Evolutionary conservation across 106 monocot genomes (phyloP), one percentile per base, ranked within the genome.

Genomic region (Alisma plantagoaquatica): DNA sequence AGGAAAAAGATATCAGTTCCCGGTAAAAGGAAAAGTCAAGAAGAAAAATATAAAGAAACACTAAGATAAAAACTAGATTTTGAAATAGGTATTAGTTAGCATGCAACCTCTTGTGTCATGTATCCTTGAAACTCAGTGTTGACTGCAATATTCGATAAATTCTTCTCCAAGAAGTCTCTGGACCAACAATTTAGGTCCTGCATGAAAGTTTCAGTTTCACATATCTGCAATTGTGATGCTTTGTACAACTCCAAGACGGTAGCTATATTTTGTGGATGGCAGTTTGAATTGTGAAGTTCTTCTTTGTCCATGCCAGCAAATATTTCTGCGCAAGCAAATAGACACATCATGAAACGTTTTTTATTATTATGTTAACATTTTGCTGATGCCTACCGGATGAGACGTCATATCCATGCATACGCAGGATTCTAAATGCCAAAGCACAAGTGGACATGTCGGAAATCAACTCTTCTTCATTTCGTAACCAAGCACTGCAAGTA

Each of bases 361-460:
- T n/a, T n/a, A 25, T 24, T 23, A n/a, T 26, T 16, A 2, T 26
- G 43, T 30, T 27, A 23, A 15, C 23, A 23, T 5, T 11, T 53
- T 53, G 19, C 16, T 19, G 10, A 35, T 44, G 7, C 18, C 96
- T 76, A 60, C 84, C 73, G 55, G 84, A 85, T 19, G n/a, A n/a
- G n/a, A 98, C 22, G 27, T 68, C 68, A 69, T 85, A 98, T 60
- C 89, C 96, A 64, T 98, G 63, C 75, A 85, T 73, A 47, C 84
- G 71, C 29, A 98, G 46, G 71, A 85, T 53, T 29, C 96, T 73
- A 75, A 98, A 98, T 53, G 96, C 85, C 70, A 98, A 53, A 41
- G 84, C 81, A 70, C 64, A 68, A 16, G 84, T 82, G 11, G 68
- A 28, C 54, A 74, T 35, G 21, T 82, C 76, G 52, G 63, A 76